phyloP scores from a whole-genome alignment of 208 protist species.

The Leishmania guyanensis region DNA sequence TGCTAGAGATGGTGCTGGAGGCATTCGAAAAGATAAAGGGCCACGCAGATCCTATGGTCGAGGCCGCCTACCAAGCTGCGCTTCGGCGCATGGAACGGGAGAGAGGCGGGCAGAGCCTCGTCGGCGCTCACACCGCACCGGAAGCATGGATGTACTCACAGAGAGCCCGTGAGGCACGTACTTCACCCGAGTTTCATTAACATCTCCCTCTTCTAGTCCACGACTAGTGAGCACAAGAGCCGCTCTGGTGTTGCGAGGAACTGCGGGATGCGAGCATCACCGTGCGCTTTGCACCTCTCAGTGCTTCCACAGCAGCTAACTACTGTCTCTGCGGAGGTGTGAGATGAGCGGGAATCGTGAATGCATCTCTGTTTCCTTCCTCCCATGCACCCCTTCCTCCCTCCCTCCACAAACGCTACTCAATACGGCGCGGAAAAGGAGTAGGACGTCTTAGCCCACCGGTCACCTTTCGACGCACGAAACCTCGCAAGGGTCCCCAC shows the following conservation, averaged over 20 bases:
- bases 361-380: background rate
- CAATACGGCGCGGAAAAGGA: background rate
- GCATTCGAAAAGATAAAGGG: slow-evolving; percentile 52
- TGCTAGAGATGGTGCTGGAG: slow-evolving; percentile 72
- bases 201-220: slow-evolving; percentile 2
- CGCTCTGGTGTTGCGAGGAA: background rate
- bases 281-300: background rate
- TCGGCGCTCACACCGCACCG: slow-evolving; percentile 21
- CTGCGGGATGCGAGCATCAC: background rate
- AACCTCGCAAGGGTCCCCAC: background rate
- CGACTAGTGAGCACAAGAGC: background rate
- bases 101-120: slow-evolving; percentile 19
- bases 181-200: slow-evolving; percentile 22
- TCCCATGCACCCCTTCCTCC: background rate
- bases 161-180: slow-evolving; percentile 24
- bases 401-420: background rate
- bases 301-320: background rate
- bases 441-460: background rate
- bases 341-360: background rate
- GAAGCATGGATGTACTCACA: slow-evolving; percentile 75
- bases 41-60: slow-evolving; percentile 42
- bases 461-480: background rate
- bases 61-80: slow-evolving; percentile 55
- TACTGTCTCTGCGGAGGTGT: background rate
- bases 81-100: slow-evolving; percentile 35